These are phyloP conservation scores for Aspergillus nanangensis DNA, from an alignment of 495 filamentous ascomycete species.

Conservation along the genomic window DNA sequence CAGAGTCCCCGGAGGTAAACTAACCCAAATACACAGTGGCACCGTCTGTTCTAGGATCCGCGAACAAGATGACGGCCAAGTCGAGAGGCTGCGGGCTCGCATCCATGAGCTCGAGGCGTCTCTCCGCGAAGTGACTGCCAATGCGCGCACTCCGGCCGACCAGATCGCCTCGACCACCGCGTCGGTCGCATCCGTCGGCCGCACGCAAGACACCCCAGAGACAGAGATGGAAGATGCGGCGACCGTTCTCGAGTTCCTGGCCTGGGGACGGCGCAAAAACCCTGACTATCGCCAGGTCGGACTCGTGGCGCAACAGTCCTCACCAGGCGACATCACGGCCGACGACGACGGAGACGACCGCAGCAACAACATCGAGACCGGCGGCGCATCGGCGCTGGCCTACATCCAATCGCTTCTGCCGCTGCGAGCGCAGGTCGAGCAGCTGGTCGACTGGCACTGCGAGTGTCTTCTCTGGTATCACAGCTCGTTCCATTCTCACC, in stretches of 20 bases:
- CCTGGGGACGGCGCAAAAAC: constrained; percentile 39
- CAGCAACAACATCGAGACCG: not conserved
- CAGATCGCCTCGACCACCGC: not conserved
- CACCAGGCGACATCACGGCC: constrained; percentile 17
- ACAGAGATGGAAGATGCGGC: constrained; percentile 34
- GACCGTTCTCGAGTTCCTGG: constrained; percentile 41
- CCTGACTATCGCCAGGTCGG: constrained; percentile 25
- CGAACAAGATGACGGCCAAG: not conserved
- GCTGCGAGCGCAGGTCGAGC: constrained; percentile 19
- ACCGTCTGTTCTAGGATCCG: not conserved
- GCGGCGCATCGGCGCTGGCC: not conserved
- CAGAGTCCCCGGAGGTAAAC: not conserved
- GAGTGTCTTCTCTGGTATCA: constrained; percentile 36
- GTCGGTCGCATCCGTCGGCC: not conserved
- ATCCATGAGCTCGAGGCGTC: constrained; percentile 16
- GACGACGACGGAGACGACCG: constrained; percentile 15
- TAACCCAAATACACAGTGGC: not conserved
- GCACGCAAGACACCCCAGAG: constrained; percentile 1
- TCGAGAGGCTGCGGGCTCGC: constrained; percentile 16
- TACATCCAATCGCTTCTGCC: constrained; percentile 32
- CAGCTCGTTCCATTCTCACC: constrained; percentile 29
- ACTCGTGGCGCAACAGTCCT: constrained; percentile 11
- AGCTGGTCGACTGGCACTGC: constrained; percentile 33
- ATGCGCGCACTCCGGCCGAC: not conserved
- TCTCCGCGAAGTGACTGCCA: constrained; percentile 6